Evolutionary conservation across 768 basidiomycete genomes (phyloP).

Genomic region (Suillus paluster): DNA sequence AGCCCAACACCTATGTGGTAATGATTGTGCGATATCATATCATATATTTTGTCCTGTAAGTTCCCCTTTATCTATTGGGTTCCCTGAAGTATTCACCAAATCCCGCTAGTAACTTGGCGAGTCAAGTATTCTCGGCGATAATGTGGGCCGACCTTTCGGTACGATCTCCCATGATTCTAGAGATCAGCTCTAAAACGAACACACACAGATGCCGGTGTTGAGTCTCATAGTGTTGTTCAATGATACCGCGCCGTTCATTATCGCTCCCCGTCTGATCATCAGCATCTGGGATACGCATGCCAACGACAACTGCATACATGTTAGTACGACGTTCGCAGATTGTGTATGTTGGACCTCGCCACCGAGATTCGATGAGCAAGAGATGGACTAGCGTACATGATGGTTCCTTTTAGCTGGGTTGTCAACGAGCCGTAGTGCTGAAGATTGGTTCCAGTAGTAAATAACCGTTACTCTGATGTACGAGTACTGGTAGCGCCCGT

Average conservation of each 20-base stretch:
- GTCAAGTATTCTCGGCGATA: background rate
- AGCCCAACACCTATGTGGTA: background rate
- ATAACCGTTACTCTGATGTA: background rate
- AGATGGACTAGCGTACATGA: background rate
- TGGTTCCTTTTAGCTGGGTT: background rate
- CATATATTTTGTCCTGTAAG: background rate
- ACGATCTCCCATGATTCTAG: background rate
- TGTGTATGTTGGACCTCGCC: background rate
- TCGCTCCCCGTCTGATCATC: background rate
- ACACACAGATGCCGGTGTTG: background rate
- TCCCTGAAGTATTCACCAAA: background rate
- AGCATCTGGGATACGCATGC: background rate
- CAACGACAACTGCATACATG: background rate
- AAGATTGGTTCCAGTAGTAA: background rate
- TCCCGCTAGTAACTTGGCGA: background rate
- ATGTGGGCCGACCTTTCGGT: background rate
- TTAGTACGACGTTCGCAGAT: background rate
- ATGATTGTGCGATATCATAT: background rate
- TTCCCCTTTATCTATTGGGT: background rate
- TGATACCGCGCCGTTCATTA: background rate
- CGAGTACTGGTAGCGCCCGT: background rate
- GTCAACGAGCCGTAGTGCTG: background rate
- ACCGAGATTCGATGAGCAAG: background rate
- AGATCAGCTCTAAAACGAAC: background rate
- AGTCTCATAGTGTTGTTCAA: background rate